phyloP scores from a whole-genome alignment of 257 asterid genomes.

The Przewalskia tangutica region DNA sequence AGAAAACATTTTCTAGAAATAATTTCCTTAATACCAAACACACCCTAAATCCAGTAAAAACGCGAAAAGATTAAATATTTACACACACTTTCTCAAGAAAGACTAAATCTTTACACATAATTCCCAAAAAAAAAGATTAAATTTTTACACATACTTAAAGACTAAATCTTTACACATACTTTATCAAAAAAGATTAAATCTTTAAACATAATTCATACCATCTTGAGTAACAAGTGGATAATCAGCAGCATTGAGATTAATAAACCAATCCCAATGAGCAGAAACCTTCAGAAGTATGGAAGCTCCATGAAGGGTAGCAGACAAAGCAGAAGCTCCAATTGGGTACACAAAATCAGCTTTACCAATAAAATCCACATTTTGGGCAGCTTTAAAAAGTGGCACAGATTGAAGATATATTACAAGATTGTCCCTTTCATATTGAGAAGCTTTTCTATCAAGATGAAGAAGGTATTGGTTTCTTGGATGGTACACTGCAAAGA shows the following conservation, averaged over 20 bases:
- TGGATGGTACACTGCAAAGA: slow-evolving; percentile 72
- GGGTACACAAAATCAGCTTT: slow-evolving; percentile 51
- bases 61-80: background rate
- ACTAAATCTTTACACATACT: background rate
- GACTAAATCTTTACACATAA: background rate
- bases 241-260: slow-evolving; percentile 59
- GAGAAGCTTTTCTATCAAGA: slow-evolving; percentile 54
- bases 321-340: slow-evolving; percentile 57
- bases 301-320: slow-evolving; percentile 78
- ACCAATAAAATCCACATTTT: slow-evolving; percentile 68
- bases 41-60: too few relatives aligned
- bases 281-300: slow-evolving; percentile 49
- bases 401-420: slow-evolving; percentile 47
- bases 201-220: slow-evolving; percentile 32
- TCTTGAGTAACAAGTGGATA: slow-evolving; percentile 90
- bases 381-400: slow-evolving; percentile 60
- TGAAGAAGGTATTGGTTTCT: slow-evolving; percentile 62
- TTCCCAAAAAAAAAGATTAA: background rate
- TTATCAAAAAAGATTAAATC: background rate
- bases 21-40: too few relatives aligned
- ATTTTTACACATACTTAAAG: background rate
- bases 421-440: slow-evolving; percentile 55
- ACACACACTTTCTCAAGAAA: background rate
- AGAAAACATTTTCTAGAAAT: too few relatives aligned
- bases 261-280: slow-evolving; percentile 84